Percentiles rank a stretch among this genome's conserved stretches.
Conservation (phyloP, 805 yeast species). For the Ogataea naganishii region DNA sequence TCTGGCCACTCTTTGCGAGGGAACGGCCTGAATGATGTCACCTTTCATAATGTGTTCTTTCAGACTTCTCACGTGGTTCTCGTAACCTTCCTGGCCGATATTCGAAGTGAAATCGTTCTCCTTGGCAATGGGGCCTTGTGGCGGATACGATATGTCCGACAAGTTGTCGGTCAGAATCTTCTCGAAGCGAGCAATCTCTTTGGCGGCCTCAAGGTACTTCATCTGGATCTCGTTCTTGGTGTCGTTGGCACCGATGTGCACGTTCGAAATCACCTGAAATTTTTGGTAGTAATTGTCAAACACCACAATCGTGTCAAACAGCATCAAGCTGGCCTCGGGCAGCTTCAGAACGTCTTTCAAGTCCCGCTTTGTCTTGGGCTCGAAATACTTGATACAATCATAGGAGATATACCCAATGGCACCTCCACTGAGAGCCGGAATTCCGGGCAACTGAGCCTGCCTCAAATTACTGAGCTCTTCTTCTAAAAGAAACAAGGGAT, state of each 20-base stretch:
- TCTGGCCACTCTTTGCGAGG: constrained; percentile 93
- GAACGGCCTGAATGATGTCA: constrained; percentile 96
- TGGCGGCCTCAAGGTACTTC: constrained; percentile 46
- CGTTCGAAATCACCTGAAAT: constrained; percentile 81
- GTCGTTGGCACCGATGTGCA: constrained; percentile 34
- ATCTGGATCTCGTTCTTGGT: constrained; percentile 23
- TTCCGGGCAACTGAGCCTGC: constrained; percentile 74
- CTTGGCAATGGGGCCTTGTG: constrained; percentile 62
- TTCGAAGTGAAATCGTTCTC: constrained; percentile 75
- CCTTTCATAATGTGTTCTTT: constrained; percentile 82
- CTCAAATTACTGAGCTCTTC: constrained; percentile 54
- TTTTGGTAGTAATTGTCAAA: constrained; percentile 92
- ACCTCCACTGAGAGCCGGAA: constrained; percentile 86
- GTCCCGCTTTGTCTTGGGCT: constrained; percentile 75
- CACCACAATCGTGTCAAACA: constrained; percentile 83
- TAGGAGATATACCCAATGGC: constrained; percentile 94
- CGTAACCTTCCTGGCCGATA: constrained; percentile 91
- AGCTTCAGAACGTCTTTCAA: constrained; percentile 72
- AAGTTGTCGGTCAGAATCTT: constrained; percentile 35
- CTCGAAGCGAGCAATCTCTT: constrained; percentile 51
- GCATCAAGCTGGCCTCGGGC: constrained; percentile 90
- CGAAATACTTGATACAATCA: constrained; percentile 95
- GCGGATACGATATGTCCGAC: constrained; percentile 49
- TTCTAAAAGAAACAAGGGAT: constrained; percentile 73
- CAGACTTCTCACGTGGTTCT: constrained; percentile 63